phyloP scores from a whole-genome alignment of 768 basidiomycete genomes.

The Tubosaeta sp. region DNA sequence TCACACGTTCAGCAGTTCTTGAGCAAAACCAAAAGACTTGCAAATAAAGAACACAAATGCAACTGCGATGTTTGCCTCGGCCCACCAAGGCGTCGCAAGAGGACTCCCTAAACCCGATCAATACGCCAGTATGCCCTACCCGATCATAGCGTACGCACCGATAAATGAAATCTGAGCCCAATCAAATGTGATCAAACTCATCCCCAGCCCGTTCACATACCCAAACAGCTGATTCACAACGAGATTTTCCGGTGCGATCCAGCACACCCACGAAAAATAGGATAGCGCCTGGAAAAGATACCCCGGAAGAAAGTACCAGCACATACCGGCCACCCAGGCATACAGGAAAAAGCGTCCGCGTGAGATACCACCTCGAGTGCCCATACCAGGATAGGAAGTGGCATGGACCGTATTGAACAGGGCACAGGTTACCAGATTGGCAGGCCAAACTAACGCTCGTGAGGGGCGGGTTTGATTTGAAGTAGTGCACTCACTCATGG shows the following conservation, averaged over 20 bases:
- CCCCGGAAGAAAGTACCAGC: conserved; percentile 64
- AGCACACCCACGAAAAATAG: conserved; percentile 57
- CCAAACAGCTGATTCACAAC: conserved; percentile 76
- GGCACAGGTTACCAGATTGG: conserved; percentile 63
- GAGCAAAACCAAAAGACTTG: conserved; percentile 35
- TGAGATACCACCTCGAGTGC: conserved; percentile 42
- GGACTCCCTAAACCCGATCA: conserved; percentile 35
- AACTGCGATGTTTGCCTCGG: conserved; percentile 61
- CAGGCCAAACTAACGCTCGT: conserved; percentile 56
- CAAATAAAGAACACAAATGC: conserved; percentile 72
- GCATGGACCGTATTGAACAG: conserved; percentile 74
- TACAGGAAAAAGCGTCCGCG: conserved; percentile 51
- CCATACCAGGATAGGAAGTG: conserved; percentile 42
- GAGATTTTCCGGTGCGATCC: conserved; percentile 70
- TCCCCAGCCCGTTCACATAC: conserved; percentile 48
- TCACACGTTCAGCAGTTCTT: conserved; percentile 45
- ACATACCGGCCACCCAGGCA: conserved; percentile 30
- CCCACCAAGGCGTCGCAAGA: conserved; percentile 81
- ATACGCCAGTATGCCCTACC: background rate
- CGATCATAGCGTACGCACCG: conserved; percentile 6
- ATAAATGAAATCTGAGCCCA: conserved; percentile 62
- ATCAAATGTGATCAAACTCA: conserved; percentile 77
- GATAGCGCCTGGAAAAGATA: conserved; percentile 66
- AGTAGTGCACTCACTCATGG: conserved; percentile 47
- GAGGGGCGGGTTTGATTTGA: background rate